Evolutionary conservation across 2,329 filamentous ascomycete genomes (phyloP).

Genomic region (Colletotrichum tropicale): DNA sequence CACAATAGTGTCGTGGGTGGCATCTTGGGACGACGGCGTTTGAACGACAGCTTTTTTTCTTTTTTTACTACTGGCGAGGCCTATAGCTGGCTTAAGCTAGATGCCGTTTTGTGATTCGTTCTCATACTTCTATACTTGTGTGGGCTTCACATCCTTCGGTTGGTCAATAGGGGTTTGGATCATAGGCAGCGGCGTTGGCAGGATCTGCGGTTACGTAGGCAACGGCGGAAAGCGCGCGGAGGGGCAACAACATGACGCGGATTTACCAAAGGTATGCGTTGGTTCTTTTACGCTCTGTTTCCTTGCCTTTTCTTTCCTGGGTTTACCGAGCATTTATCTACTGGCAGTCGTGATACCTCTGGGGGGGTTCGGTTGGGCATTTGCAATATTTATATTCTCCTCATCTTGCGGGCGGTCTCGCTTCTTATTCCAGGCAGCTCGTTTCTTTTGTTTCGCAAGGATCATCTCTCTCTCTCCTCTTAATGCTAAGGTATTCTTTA

Average conservation of each 20-base stretch:
- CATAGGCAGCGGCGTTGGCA: neutral
- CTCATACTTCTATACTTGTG: neutral
- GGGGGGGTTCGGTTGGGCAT: constrained; percentile 18
- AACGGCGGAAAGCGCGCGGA: neutral
- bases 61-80: neutral
- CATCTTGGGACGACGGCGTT: neutral
- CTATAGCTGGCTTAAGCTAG: neutral
- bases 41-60: neutral
- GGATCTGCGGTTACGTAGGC: neutral
- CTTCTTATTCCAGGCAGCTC: neutral
- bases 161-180: neutral
- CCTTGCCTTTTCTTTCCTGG: constrained; percentile 23
- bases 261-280: neutral
- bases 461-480: neutral
- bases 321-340: constrained; percentile 22
- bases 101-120: neutral
- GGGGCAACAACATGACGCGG: neutral
- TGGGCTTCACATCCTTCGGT: neutral
- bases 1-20: constrained; percentile 35
- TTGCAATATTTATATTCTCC: constrained; percentile 9
- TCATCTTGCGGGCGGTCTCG: neutral
- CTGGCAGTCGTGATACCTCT: constrained; percentile 21
- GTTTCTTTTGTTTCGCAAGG: neutral
- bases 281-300: constrained; percentile 19
- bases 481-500: neutral